phyloP scores from a whole-genome alignment of 169 alveolate species.

The Plasmodium adleri region DNA sequence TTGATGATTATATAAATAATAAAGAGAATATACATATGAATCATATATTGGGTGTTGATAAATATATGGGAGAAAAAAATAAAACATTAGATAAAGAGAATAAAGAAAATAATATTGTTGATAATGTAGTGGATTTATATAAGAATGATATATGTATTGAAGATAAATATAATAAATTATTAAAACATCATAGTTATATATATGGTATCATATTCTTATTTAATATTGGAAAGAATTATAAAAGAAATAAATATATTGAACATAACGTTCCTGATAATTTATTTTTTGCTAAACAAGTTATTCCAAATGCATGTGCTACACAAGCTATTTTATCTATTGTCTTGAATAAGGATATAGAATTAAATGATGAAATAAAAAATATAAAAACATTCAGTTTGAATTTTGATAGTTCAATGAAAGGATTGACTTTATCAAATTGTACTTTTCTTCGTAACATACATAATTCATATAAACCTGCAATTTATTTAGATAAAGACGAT shows the following conservation, averaged over 20 bases:
- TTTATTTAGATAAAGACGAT: slow-evolving; percentile 85
- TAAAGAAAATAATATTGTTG: neutral
- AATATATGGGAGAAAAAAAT: slow-evolving; percentile 21
- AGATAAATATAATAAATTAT: slow-evolving; percentile 76
- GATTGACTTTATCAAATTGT: slow-evolving; percentile 90
- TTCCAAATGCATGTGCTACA: slow-evolving; percentile 95
- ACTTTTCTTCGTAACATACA: slow-evolving; percentile 88
- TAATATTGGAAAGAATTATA: slow-evolving; percentile 85
- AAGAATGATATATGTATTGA: slow-evolving; percentile 74
- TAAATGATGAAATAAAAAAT: slow-evolving; percentile 84
- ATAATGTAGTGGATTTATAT: neutral
- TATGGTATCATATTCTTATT: slow-evolving; percentile 93
- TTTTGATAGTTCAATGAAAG: slow-evolving; percentile 89
- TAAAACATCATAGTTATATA: slow-evolving; percentile 74
- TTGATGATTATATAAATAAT: slow-evolving; percentile 56
- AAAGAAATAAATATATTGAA: slow-evolving; percentile 43
- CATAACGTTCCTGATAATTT: slow-evolving; percentile 79
- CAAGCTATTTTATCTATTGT: slow-evolving; percentile 92
- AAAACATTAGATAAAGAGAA: neutral
- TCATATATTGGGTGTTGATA: slow-evolving; percentile 19
- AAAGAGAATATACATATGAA: slow-evolving; percentile 25
- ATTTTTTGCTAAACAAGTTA: slow-evolving; percentile 93
- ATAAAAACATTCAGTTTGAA: slow-evolving; percentile 86
- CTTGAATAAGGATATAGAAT: slow-evolving; percentile 80
- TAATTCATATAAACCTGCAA: slow-evolving; percentile 85